Evolutionary conservation across 1,284 basidiomycete species (phyloP).

Genomic region (Ustilago shanxiensis): DNA sequence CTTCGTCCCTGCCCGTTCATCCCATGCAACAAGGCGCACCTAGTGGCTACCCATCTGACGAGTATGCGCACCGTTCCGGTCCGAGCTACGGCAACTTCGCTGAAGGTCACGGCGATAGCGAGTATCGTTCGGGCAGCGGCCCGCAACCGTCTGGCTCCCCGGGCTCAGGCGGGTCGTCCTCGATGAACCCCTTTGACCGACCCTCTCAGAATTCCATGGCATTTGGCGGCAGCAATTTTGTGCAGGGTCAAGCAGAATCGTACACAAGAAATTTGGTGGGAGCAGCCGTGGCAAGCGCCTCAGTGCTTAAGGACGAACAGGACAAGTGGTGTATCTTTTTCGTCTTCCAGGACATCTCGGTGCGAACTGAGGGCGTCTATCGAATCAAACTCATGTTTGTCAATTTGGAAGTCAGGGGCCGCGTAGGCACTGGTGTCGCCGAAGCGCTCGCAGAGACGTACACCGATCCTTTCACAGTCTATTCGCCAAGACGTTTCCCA

Average conservation of each 20-base stretch:
- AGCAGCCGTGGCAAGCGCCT: slow-evolving; percentile 61
- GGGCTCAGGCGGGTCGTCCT: neutral
- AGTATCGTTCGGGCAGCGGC: slow-evolving; percentile 28
- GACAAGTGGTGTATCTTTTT: slow-evolving; percentile 65
- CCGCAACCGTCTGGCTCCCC: slow-evolving; percentile 16
- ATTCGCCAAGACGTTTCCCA: slow-evolving; percentile 62
- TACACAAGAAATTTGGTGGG: slow-evolving; percentile 65
- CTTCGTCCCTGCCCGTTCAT: slow-evolving; percentile 41
- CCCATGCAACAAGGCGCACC: slow-evolving; percentile 30
- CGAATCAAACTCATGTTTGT: slow-evolving; percentile 64
- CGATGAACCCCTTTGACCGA: slow-evolving; percentile 20
- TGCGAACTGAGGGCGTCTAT: slow-evolving; percentile 63
- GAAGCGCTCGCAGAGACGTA: slow-evolving; percentile 62
- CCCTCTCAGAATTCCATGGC: slow-evolving; percentile 20
- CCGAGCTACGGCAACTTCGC: slow-evolving; percentile 28
- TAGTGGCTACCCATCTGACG: slow-evolving; percentile 16
- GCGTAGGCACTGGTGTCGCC: slow-evolving; percentile 55
- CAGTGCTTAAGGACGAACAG: slow-evolving; percentile 60
- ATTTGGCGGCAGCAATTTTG: slow-evolving; percentile 30
- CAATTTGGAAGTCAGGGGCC: slow-evolving; percentile 57
- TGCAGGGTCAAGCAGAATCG: slow-evolving; percentile 42
- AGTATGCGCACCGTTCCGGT: slow-evolving; percentile 22
- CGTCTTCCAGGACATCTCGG: slow-evolving; percentile 64
- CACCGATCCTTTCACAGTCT: slow-evolving; percentile 63
- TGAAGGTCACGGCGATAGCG: slow-evolving; percentile 9